phyloP scores from a whole-genome alignment of 306 rosid species.

The Dryas drummondii region DNA sequence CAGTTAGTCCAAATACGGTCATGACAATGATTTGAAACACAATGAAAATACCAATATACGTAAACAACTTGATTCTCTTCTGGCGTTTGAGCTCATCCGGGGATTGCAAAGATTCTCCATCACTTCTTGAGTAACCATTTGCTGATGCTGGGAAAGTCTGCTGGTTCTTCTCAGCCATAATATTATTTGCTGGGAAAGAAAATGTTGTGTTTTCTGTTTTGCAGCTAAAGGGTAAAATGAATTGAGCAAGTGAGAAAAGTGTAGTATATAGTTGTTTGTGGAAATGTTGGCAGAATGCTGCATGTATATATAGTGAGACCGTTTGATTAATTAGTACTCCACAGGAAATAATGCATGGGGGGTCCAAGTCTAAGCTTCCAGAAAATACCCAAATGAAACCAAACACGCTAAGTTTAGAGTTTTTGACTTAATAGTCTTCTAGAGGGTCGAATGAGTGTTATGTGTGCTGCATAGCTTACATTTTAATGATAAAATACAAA shows the following conservation, averaged over 20 bases:
- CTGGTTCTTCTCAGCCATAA: neutral
- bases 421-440: neutral
- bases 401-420: neutral
- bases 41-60: conserved; percentile 1
- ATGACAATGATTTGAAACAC: conserved; percentile 2
- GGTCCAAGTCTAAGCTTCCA: neutral
- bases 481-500: too few relatives aligned
- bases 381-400: neutral
- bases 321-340: too few relatives aligned
- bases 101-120: neutral
- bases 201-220: too few relatives aligned
- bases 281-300: too few relatives aligned
- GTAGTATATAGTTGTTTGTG: too few relatives aligned
- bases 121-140: neutral
- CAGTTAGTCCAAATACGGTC: neutral
- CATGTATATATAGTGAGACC: too few relatives aligned
- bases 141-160: neutral
- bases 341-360: neutral
- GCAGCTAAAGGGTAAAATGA: neutral
- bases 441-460: neutral
- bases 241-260: neutral
- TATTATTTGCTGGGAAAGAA: too few relatives aligned
- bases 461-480: too few relatives aligned
- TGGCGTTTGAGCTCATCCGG: conserved; percentile 11
- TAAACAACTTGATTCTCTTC: conserved; percentile 2